Evolutionary conservation across 176 grass and related monocot genomes (phyloP).

Genomic region (Ampelocalamus luodianensis): DNA sequence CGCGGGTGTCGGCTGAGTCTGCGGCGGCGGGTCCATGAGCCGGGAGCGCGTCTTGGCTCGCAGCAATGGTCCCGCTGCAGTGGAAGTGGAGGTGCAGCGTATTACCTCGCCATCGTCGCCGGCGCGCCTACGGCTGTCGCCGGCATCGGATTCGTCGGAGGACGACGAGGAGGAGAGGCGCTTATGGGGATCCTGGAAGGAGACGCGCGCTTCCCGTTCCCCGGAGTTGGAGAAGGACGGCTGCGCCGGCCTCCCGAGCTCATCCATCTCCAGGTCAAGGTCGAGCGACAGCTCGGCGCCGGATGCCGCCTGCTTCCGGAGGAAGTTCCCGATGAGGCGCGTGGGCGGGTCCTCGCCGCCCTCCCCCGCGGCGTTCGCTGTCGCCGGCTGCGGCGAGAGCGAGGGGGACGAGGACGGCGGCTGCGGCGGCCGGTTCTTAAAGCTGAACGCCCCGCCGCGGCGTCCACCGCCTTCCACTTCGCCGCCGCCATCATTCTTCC

Average conservation of each 20-base stretch:
- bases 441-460: conserved; percentile 57
- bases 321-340: conserved; percentile 77
- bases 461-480: background rate
- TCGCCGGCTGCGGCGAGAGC: conserved; percentile 14
- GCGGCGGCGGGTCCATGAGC: conserved; percentile 74
- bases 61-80: conserved; percentile 40
- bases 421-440: conserved; percentile 48
- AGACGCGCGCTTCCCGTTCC: conserved; percentile 68
- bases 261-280: conserved; percentile 82
- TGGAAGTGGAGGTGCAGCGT: conserved; percentile 64
- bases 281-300: conserved; percentile 67
- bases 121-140: conserved; percentile 17
- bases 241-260: conserved; percentile 46
- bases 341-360: conserved; percentile 73
- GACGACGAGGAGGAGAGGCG: background rate
- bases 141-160: conserved; percentile 47
- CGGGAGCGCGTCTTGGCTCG: conserved; percentile 78
- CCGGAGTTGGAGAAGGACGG: conserved; percentile 55
- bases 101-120: conserved; percentile 55
- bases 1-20: background rate
- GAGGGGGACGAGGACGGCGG: conserved; percentile 27
- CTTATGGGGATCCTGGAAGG: conserved; percentile 47
- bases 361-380: background rate
- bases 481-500: conserved; percentile 31
- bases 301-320: conserved; percentile 63